Base-by-base conservation (phyloP, 805 yeast species). In the Zygoascus flipseniorum region DNA sequence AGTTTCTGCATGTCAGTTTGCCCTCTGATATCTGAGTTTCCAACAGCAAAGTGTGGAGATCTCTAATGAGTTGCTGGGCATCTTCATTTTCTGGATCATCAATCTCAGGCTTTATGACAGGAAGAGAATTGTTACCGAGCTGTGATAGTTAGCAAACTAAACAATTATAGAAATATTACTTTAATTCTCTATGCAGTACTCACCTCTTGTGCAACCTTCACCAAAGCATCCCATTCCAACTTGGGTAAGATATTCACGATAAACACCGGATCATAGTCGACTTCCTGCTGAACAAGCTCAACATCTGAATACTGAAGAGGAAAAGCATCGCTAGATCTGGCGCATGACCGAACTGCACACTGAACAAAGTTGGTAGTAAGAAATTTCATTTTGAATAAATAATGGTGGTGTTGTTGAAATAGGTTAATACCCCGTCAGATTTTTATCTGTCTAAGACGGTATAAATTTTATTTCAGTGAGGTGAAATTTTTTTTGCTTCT, bases 321-420 rank as follows among this genome's bases (percentile, higher is more conserved):
- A 66, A 89, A 93, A 18, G 95, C 81, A 5, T 81, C 80, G 13
- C 79, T 78, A 5, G 92, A 78, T 13, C 81, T 72, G 46, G 84
- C 89, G 65, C 99, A 93, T 1, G 82, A 63, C 64, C 85, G 83
- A 56, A 89, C 86, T 0, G 98, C 89, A 70, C 99, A 93, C 67
- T 85, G 89, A 57, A 93, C 95, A 70, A 93, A 93, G 70, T 93
- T 93, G 11, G 97, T 87, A n/a, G 99, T 92, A 28, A 93, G 73
- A 63, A 92, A 82, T 72, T 93, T 92, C 99, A 92, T 92, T 19
- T 31, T 46, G 2, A 35, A 35, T 13, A 35, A 13, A 35, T 13
- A 35, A 13, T 13, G 4, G 39, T 35, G 39, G 16, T 35, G 39
- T 35, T 35, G 39, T 35, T 35, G 39, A 23, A 23, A 23, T 23